Conservation (phyloP, 2,329 filamentous ascomycete genomes). For the Scedosporium boydii region DNA sequence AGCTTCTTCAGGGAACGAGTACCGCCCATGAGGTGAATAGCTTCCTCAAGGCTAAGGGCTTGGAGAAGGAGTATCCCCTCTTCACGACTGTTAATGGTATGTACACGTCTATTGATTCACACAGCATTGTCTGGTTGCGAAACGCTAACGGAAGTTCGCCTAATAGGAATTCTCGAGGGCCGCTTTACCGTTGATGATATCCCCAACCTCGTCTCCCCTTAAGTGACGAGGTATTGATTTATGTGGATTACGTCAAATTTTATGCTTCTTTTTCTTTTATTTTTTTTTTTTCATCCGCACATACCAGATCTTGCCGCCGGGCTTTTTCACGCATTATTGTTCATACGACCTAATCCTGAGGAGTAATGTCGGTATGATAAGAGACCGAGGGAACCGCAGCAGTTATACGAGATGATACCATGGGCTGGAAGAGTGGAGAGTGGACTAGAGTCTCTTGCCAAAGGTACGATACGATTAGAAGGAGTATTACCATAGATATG, state of each 20-base stretch:
- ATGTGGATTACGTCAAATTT: neutral
- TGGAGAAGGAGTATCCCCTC: slow-evolving; percentile 78
- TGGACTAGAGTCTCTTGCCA: too few species aligned
- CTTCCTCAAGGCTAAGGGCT: slow-evolving; percentile 70
- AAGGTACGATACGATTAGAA: too few species aligned
- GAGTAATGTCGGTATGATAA: too few species aligned
- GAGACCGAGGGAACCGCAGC: too few species aligned
- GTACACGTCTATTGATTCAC: neutral
- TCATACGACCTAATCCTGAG: too few species aligned
- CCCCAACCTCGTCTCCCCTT: slow-evolving; percentile 50
- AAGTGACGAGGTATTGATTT: slow-evolving; percentile 1
- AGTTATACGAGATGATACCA: too few species aligned
- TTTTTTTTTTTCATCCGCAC: neutral
- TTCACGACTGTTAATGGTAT: slow-evolving; percentile 74
- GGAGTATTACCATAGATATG: too few species aligned
- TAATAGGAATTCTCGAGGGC: slow-evolving; percentile 56
- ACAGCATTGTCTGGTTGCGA: neutral
- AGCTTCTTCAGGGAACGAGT: slow-evolving; percentile 90
- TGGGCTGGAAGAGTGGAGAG: too few species aligned
- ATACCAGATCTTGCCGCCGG: neutral
- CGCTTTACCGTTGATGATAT: slow-evolving; percentile 72
- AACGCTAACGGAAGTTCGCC: neutral
- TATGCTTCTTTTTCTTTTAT: neutral
- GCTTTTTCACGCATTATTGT: neutral
- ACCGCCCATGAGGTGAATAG: slow-evolving; percentile 87